Base-by-base conservation (phyloP, 768 basidiomycete species). In the Glaciozyma martinii region DNA sequence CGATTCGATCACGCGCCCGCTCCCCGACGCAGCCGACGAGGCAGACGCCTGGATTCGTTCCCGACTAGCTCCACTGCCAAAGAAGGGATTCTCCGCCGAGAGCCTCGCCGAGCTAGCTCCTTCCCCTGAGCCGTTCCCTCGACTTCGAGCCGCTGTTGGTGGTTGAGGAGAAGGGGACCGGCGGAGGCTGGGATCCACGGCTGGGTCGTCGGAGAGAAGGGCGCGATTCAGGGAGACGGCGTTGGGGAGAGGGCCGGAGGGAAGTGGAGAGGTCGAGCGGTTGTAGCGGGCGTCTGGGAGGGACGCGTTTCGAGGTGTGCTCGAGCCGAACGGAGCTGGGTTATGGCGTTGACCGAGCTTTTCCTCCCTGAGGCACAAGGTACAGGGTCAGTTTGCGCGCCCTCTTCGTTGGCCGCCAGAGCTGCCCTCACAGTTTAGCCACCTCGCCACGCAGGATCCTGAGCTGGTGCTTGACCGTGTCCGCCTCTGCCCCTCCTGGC, bases 1-100 rank as follows among this genome's bases (percentile, higher is more conserved):
- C 75, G 90, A 89, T 3, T 88, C 88, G 61, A 93, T 80, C 30
- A 93, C 90, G 73, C 88, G 90, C 21, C 90, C 90, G 15, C 89
- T 91, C n/a, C 74, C 75, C 16, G 72, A 56, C 52, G 60, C 49
- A 7, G 69, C 69, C 1, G 40, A 47, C 42, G 47, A 52, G 5
- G 60, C 65, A 3, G 57, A 59, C 33, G 64, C 62, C 15, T 25
- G 30, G n/a, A 70, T 43, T 8, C 68, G 62, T 23, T 70, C 68
- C 15, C 60, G 52, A 25, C 60, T 43, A 21, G 37, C 56, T 5
- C 55, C 60, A 7, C 44, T 49, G 40, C 62, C 65, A 52, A 69
- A 72, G 63, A 72, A 72, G 15, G 68, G 68, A 29, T 66, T 66
- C 44, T 62, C 60, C 29, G 53, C 46, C 21, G 44, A 25, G 19